Conservation (phyloP, 2,329 filamentous ascomycete genomes). For the Cucurbitaria berberidis region DNA sequence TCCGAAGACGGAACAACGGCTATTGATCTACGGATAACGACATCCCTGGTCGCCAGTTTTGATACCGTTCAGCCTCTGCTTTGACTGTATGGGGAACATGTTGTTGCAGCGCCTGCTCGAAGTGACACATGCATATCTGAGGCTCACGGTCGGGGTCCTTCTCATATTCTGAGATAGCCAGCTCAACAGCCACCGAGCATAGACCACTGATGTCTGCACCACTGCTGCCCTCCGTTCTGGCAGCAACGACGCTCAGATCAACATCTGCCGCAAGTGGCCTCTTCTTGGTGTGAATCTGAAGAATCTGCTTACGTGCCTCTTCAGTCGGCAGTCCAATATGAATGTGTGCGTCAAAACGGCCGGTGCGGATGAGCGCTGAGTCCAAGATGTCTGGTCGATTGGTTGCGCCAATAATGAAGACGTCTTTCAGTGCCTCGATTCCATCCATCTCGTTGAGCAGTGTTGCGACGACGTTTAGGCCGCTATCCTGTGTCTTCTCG, state of each 20-base stretch:
- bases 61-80: conserved; percentile 51
- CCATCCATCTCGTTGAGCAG: conserved; percentile 95
- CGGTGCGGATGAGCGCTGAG: conserved; percentile 81
- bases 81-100: conserved; percentile 52
- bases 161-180: conserved; percentile 43
- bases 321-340: conserved; percentile 84
- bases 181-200: conserved; percentile 50
- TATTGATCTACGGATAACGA: conserved; percentile 31
- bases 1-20: neutral
- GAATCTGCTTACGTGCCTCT: conserved; percentile 76
- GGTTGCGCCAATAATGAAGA: conserved; percentile 87
- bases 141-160: conserved; percentile 27
- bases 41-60: conserved; percentile 49
- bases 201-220: conserved; percentile 80
- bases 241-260: conserved; percentile 68
- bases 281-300: conserved; percentile 69
- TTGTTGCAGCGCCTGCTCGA: conserved; percentile 52
- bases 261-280: conserved; percentile 68
- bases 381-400: conserved; percentile 89
- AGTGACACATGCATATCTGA: conserved; percentile 55
- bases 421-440: conserved; percentile 81
- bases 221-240: conserved; percentile 75
- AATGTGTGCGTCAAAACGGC: conserved; percentile 81
- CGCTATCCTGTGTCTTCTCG: conserved; percentile 56
- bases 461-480: conserved; percentile 86